Conservation (phyloP, 768 basidiomycete genomes). For the Mrakia hoshinonis region DNA sequence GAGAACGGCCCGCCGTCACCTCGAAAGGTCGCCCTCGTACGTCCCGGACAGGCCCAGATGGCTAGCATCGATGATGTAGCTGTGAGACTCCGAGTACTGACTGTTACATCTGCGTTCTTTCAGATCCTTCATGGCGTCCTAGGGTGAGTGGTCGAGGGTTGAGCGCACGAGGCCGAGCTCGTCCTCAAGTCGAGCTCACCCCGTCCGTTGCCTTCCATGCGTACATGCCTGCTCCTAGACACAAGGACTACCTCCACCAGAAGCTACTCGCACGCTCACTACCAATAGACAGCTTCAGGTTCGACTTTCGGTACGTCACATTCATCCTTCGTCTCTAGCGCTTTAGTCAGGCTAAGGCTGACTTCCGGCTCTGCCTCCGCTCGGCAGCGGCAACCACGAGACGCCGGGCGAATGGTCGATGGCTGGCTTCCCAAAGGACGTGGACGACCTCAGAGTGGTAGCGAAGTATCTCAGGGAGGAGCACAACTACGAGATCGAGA, state of each 20-base stretch:
- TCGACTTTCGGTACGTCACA: conserved; percentile 63
- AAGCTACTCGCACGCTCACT: conserved; percentile 57
- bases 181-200: background rate
- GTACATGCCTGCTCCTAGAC: conserved; percentile 45
- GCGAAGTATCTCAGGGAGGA: conserved; percentile 53
- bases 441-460: conserved; percentile 59
- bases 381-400: conserved; percentile 49
- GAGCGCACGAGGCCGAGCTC: background rate
- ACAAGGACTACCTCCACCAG: conserved; percentile 78
- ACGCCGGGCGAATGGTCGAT: conserved; percentile 59
- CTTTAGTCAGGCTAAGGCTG: no score
- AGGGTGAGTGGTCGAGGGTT: conserved; percentile 50
- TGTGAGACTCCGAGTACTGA: no score
- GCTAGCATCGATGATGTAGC: background rate
- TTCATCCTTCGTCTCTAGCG: no score
- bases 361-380: background rate
- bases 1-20: no score
- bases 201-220: background rate
- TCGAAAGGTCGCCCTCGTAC: no score
- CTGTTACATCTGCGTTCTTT: no score
- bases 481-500: conserved; percentile 60
- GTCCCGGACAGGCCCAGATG: no score
- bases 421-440: conserved; percentile 53
- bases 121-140: conserved; percentile 71
- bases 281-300: conserved; percentile 71